Evolutionary conservation across 768 basidiomycete genomes (phyloP), one percentile per base, ranked within the genome.

Genomic region (Rhodotorula sphaerocarpa): DNA sequence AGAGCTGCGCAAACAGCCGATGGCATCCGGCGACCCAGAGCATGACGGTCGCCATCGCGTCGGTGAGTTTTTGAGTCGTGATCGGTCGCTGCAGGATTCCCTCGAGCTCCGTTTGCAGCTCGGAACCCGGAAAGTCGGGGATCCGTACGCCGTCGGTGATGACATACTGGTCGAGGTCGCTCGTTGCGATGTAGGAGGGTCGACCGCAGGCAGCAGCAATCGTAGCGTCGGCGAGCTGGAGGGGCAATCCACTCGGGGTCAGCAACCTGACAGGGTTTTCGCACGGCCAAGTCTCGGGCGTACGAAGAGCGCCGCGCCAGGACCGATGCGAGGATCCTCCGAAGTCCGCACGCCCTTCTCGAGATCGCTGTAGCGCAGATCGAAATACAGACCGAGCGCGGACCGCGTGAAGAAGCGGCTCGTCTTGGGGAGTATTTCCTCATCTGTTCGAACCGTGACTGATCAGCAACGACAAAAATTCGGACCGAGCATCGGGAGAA

Each of bases 71-170:
- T 6, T 51, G 43, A 3, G 20, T 31, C 34, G 50, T 45, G 16
- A 65, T 30, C 54, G 63, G 58, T 2, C 25, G 25, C 25, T 55
- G 36, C 14, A 59, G 50, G n/a, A 59, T 42, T 21, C 11, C 7
- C 18, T 39, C 30, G 27, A 65, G 55, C 43, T 65, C 63, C 34
- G 44, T 16, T 16, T 30, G 42, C 4, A 65, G 58, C 16, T 56
- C 45, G 2, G 63, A 52, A 11, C 57, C 57, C n/a, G 63, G 63
- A 25, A 65, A 59, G 54, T 65, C 63, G 54, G 63, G 63, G 11
- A 65, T 48, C 5, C 44, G 48, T 6, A 65, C 63, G 27, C 63
- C 58, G 53, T 65, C 63, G 6, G 48, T 34, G 18, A 65, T 23
- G 45, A 43, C 56, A 50, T 50, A 60, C 20, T 14, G 33, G 36